These are phyloP conservation scores for Theobroma grandiflorum DNA, from an alignment of 441 rosid genomes.

Conservation along the genomic window DNA sequence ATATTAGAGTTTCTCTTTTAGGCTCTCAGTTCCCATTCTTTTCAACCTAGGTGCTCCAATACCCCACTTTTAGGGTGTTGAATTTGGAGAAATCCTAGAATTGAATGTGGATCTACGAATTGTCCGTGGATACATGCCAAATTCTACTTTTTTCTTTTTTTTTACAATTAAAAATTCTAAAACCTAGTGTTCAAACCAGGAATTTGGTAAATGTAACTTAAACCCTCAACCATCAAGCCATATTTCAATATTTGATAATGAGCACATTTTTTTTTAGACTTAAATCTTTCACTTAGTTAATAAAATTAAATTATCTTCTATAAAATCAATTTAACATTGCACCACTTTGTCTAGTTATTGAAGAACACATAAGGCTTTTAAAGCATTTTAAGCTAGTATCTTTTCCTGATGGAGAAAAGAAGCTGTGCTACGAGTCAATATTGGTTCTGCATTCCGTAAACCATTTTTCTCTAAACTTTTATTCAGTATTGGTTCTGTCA, in stretches of 20 bases:
- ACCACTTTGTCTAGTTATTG: neutral
- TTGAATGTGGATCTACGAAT: neutral
- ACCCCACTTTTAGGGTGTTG: neutral
- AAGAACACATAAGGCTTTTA: neutral
- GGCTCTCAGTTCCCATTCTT: neutral
- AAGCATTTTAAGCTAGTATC: constrained; percentile 1
- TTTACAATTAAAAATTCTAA: neutral
- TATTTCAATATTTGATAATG: neutral
- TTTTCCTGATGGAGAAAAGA: neutral
- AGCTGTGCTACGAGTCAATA: no score
- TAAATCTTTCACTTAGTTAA: neutral
- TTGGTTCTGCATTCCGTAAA: neutral
- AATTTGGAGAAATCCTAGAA: neutral
- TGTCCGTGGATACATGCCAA: neutral
- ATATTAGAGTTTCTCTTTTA: neutral
- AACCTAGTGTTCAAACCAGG: neutral
- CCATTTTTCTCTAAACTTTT: neutral
- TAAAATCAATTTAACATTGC: neutral
- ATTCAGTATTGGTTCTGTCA: neutral
- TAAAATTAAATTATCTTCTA: neutral
- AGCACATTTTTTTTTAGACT: neutral
- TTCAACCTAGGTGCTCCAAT: neutral
- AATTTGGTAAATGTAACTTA: neutral
- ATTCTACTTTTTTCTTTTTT: neutral
- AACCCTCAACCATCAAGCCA: neutral